Conservation (phyloP, 306 rosid species). For the Glycyrrhiza uralensis region DNA sequence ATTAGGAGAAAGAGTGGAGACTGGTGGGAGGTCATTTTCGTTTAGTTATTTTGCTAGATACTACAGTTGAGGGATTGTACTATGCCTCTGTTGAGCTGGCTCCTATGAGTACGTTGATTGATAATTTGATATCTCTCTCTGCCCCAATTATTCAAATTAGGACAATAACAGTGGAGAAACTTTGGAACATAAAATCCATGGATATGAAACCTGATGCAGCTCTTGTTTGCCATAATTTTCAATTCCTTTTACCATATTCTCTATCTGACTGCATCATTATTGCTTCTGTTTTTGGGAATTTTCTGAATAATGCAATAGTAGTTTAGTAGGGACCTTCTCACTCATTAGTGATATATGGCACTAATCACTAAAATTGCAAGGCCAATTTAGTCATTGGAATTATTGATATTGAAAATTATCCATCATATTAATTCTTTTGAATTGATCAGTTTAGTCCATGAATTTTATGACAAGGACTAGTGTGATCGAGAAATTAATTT, state of each 20-base stretch:
- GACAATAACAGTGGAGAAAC: background rate
- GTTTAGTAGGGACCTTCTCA: background rate
- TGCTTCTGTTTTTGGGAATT: background rate
- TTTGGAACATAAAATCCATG: background rate
- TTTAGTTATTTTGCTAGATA: conserved; percentile 55
- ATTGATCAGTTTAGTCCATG: too few species aligned
- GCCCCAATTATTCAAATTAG: conserved; percentile 13
- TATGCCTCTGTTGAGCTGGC: conserved; percentile 41
- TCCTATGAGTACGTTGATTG: conserved; percentile 22
- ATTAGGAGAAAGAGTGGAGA: conserved; percentile 37
- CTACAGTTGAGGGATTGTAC: conserved; percentile 43
- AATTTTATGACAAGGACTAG: too few species aligned
- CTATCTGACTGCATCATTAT: conserved; percentile 6
- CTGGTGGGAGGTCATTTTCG: conserved; percentile 72
- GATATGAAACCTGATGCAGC: background rate
- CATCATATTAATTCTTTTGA: too few species aligned
- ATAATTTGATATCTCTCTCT: too few species aligned
- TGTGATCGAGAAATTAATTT: too few species aligned
- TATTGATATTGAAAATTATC: too few species aligned
- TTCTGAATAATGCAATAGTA: background rate
- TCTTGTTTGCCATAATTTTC: background rate
- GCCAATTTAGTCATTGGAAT: too few species aligned
- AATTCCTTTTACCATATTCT: background rate
- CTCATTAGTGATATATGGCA: background rate
- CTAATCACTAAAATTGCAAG: too few species aligned